Base-by-base conservation (phyloP, 2,329 filamentous ascomycete genomes). In the Ilyonectria mors-panacis region DNA sequence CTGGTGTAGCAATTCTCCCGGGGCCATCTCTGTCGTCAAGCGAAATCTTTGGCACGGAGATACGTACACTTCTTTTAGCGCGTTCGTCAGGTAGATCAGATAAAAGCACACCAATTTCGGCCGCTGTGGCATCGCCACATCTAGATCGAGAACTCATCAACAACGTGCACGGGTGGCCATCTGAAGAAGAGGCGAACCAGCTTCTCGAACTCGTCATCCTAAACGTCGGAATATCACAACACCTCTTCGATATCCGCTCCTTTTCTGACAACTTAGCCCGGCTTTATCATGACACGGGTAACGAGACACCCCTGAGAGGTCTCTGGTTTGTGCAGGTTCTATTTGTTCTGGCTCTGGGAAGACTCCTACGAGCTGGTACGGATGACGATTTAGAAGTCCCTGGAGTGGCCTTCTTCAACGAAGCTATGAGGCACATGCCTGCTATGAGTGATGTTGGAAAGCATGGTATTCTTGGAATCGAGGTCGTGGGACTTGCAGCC, bases 181-280 rank as follows among this genome's bases (percentile, higher is more conserved):
- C 68, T 4, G 68, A 70, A 21, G 66, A 70, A 10, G 68, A 70
- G 44, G 68, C 66, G 2, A 56, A 67, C n/a, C 60, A 58, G 10
- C 50, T 70, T 9, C 47, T 70, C 3, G 67, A 64, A 8, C 54
- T 69, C 6, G 66, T 70, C 13, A 64, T 66, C 9, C 48, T 69
- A 4, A 66, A 70, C 12, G 66, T 70, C n/a, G 68, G 63, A 47
- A 70, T 70, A 56, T 70, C 68, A 2, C 68, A 70, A 17, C 63
- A 70, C 10, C 37, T 70, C 7, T 70, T 70, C 48, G 66, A 70
- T 7, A 63, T 59, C 6, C 54, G 66, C 17, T 57, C 56, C 8
- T 70, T 69, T 33, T 70, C 68, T 0, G 66, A 70, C 23, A 69
- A 63, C 12, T 7, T 70, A 5, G 63, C 61, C 4, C 56, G 56